Evolutionary conservation across 768 basidiomycete genomes (phyloP), one percentile per base, ranked within the genome.

Genomic region (Cystobasidium onofrii): DNA sequence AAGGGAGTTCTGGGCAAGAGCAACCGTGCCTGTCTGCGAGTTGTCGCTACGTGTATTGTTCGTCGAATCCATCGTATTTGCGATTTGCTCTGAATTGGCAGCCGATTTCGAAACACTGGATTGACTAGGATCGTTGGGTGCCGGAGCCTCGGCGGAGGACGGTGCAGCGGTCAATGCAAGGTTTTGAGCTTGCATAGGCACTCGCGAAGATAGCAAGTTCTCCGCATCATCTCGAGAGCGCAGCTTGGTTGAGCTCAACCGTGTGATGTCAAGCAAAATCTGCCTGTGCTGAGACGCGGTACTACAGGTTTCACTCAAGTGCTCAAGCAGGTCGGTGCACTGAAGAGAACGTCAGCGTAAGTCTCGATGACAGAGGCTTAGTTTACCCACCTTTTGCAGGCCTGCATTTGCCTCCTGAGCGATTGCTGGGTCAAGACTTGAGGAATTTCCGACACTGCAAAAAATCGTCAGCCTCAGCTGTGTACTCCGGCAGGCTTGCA

Each of bases 281-380:
- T 71, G 69, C 12, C 69, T 54, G 27, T 71, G 69, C 69, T 71
- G 69, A 18, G 54, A 71, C 18, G 69, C 69, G 15, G 31, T 55
- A 31, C 33, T 33, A 34, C 69, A 71, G 13, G 69, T 55, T 20
- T 71, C 69, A 25, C 52, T 57, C 29, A 71, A 54, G 25, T 71
- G 69, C 15, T 71, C 69, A 46, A 71, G 69, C 33, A 71, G 55
- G 55, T 55, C 27, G 25, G 55, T 71, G 54, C 69, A 71, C 69
- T 71, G 36, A 44, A 44, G 15, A n/a, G n/a, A n/a, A n/a, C n/a
- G n/a, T n/a, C n/a, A n/a, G n/a, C n/a, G n/a, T n/a, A n/a, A n/a
- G n/a, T n/a, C n/a, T n/a, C n/a, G n/a, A n/a, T n/a, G n/a, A n/a
- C n/a, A n/a, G n/a, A n/a, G n/a, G n/a, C n/a, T n/a, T 27, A 9